Conservation (phyloP, 176 grass and related monocot species). For the Zea mays region DNA sequence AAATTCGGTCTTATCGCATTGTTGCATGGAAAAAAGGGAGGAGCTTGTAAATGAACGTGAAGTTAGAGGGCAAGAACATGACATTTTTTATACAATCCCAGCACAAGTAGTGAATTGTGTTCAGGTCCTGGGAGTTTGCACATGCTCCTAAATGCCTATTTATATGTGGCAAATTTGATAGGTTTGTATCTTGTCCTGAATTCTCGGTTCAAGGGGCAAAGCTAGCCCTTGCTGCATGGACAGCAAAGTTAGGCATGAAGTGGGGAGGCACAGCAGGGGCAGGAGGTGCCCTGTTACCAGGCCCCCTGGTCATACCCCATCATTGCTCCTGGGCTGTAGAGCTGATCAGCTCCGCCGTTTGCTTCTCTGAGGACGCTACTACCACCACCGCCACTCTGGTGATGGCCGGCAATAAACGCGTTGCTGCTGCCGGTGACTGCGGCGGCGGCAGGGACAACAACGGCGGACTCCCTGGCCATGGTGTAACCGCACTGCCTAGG, state of each 20-base stretch:
- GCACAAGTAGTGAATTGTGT: no score
- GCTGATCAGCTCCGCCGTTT: conserved; percentile 36
- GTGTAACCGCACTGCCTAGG: conserved; percentile 63
- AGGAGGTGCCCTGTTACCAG: conserved; percentile 28
- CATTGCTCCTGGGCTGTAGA: conserved; percentile 42
- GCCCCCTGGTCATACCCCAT: conserved; percentile 49
- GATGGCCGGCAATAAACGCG: conserved; percentile 22
- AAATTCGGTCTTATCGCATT: no score
- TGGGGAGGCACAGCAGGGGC: conserved; percentile 16
- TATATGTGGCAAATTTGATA: not conserved
- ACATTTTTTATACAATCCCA: no score
- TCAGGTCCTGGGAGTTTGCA: no score
- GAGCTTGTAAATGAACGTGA: no score
- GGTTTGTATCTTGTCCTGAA: not conserved
- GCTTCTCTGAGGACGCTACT: conserved; percentile 33
- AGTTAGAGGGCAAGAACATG: no score
- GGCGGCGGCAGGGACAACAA: not conserved
- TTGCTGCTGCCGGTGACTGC: not conserved
- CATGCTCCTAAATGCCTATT: conserved; percentile 2
- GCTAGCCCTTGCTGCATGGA: conserved; percentile 49
- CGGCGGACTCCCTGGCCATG: not conserved
- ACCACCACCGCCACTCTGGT: no score
- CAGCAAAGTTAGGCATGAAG: conserved; percentile 54
- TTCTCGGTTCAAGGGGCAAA: conserved; percentile 54
- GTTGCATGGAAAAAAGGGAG: no score